phyloP scores from a whole-genome alignment of 2,329 filamentous ascomycete species.

The Cladosporium sp. region DNA sequence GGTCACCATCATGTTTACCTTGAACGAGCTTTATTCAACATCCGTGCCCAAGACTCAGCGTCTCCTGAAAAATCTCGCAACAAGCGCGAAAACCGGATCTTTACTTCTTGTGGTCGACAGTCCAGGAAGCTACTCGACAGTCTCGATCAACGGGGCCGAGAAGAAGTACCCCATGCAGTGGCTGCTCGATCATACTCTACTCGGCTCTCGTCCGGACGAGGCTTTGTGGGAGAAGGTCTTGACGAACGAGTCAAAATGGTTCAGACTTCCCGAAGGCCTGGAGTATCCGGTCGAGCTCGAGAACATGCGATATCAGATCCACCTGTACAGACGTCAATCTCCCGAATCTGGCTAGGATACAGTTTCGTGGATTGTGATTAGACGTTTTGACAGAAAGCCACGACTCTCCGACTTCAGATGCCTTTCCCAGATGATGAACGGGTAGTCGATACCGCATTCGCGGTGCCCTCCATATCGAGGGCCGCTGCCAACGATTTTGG shows the following conservation, averaged over 20 bases:
- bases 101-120: conserved; percentile 85
- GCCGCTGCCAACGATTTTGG: too few relatives aligned
- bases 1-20: conserved; percentile 84
- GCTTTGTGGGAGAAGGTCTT: conserved; percentile 68
- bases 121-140: conserved; percentile 86
- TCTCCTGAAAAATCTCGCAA: conserved; percentile 69
- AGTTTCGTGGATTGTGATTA: neutral
- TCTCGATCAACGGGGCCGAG: conserved; percentile 55
- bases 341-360: neutral
- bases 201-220: conserved; percentile 32
- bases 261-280: conserved; percentile 61
- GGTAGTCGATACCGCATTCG: too few relatives aligned
- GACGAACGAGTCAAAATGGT: conserved; percentile 80
- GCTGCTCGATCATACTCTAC: conserved; percentile 77
- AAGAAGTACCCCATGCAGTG: conserved; percentile 90
- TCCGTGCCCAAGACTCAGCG: conserved; percentile 71
- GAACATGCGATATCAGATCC: conserved; percentile 93
- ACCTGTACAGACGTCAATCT: conserved; percentile 59
- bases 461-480: too few relatives aligned
- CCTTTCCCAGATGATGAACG: too few relatives aligned
- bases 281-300: conserved; percentile 82
- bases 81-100: conserved; percentile 53
- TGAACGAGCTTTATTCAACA: conserved; percentile 88
- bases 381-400: neutral
- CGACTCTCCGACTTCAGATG: too few relatives aligned